These are phyloP conservation scores for Cladosporium halotolerans DNA, from an alignment of 2,329 filamentous ascomycete species.

Conservation along the genomic window DNA sequence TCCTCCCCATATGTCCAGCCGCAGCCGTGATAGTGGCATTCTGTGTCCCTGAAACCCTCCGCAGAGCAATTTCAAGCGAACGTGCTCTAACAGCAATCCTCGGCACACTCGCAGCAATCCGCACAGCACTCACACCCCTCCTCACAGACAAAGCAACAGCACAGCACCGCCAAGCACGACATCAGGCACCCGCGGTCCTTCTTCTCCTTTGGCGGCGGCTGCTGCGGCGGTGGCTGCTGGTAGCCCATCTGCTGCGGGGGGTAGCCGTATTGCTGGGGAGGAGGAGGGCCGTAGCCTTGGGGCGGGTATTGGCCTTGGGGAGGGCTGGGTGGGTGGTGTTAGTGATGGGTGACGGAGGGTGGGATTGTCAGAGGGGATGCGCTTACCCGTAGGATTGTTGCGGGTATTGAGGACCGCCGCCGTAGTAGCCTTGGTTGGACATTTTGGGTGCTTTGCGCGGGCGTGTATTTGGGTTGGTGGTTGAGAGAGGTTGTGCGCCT, in stretches of 20 bases:
- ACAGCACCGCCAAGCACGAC: conserved; percentile 50
- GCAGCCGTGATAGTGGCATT: no score
- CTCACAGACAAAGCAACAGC: conserved; percentile 60
- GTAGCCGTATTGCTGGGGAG: conserved; percentile 29
- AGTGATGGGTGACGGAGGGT: background rate
- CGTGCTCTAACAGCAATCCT: conserved; percentile 26
- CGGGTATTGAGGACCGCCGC: conserved; percentile 30
- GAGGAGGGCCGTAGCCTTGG: conserved; percentile 27
- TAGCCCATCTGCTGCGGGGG: conserved; percentile 21
- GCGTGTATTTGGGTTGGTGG: background rate
- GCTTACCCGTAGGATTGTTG: conserved; percentile 33
- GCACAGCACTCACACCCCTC: conserved; percentile 59
- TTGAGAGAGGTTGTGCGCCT: background rate
- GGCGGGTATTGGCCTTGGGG: conserved; percentile 25
- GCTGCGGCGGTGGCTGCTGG: conserved; percentile 38
- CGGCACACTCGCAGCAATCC: conserved; percentile 53
- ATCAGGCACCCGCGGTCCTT: conserved; percentile 47
- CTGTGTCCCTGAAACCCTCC: background rate
- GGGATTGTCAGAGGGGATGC: background rate
- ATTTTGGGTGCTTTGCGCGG: conserved; percentile 25
- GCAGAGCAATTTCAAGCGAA: background rate
- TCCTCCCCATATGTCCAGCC: no score
- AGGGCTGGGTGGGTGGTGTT: background rate
- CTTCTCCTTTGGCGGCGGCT: conserved; percentile 39
- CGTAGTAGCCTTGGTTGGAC: conserved; percentile 40